Base-by-base conservation (phyloP, 2,329 filamentous ascomycete species). In the Alternaria sp. region DNA sequence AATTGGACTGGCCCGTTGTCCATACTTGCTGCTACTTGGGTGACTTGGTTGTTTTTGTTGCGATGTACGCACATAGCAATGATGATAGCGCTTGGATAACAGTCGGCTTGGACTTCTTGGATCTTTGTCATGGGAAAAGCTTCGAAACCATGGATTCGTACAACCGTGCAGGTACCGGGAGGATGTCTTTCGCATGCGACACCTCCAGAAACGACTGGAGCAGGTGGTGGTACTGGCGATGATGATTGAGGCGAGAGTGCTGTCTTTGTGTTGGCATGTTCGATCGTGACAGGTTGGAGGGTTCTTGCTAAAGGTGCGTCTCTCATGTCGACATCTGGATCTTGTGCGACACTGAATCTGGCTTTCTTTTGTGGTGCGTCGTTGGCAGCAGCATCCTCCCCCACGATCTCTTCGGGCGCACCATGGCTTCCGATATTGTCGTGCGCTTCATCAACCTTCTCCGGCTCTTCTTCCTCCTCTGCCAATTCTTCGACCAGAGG, bases 1-100 rank as follows among this genome's bases (percentile, higher is more conserved):
- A 69, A 62, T 23, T 71, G 54, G 40, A 69, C 57, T 0, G 68
- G 63, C 10, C 70, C 67, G 11, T 66, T 58, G 7, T 66, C 56
- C 9, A 71, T 23, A 23, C 69, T 64, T 7, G 61, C 63, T 15
- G 59, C 67, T 10, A 69, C 68, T 45, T 65, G 62, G 5, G 23
- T 61, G 6, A 67, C 47, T 1, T 57, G n/a, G 2, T 57, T 47
- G 5, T 56, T 50, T 3, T 56, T 23, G 1, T 28, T 13, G 15
- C 56, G 52, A 10, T 70, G 65, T 4, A 53, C 13, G 44, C 53
- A 61, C 57, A 71, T 65, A 12, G 43, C 59, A 9, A 36, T 4
- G 12, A 72, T 62, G 15, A 17, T 53, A 0, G 67, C 63, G 9
- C 28, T 62, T 7, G 58, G 67, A 9, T 68, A 66, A 28, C 61